Evolutionary conservation across 1,139 yeast species (phyloP), one percentile per base, ranked within the genome.

Genomic region (Kodamaea anthophila): DNA sequence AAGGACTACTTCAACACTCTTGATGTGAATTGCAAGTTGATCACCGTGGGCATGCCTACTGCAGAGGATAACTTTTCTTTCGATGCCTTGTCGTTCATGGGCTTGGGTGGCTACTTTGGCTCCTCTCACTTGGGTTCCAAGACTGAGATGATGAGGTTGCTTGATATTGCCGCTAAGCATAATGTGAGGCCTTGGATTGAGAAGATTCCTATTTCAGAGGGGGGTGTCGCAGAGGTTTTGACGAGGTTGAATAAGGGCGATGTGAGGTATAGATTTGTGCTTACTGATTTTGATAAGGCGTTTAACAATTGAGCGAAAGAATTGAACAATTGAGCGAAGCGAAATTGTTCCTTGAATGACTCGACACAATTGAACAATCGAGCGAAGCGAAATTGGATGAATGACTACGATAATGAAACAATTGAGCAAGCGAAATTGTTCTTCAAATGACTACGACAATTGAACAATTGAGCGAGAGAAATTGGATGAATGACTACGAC

Each of bases 1-100:
- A 46, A 51, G 26, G 41, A 47, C 15, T 58, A 58, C 43, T 44
- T 68, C 32, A 35, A 47, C 3, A 50, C 56, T 10, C 46, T 69
- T 41, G 58, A 47, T 32, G 58, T 65, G 12, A 70, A 70, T 46
- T 69, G 70, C 31, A 58, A 60, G 31, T 67, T 75, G 44, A 59
- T 74, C 29, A 61, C 75, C 21, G 80, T 73, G 31, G 79, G 82
- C 30, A 58, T 74, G 35, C 76, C 76, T 28, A 16, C 28, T 13
- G 15, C 13, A 28, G 58, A 64, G 16, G 36, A 33, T 4, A 41
- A 38, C 18, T 44, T 55, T 31, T 41, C 35, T 11, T 52, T 55
- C 21, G 38, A 53, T 27, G 60, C 66, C 25, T 45, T 47, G 34
- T 35, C 49, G 20, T 48, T 63, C 38, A 43, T 60, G 38, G 30